A percentile compares a stretch with the other conserved stretches of the same genome.
phyloP scores from a whole-genome alignment of 2,329 filamentous ascomycete species.

The Aspergillus udagawae region DNA sequence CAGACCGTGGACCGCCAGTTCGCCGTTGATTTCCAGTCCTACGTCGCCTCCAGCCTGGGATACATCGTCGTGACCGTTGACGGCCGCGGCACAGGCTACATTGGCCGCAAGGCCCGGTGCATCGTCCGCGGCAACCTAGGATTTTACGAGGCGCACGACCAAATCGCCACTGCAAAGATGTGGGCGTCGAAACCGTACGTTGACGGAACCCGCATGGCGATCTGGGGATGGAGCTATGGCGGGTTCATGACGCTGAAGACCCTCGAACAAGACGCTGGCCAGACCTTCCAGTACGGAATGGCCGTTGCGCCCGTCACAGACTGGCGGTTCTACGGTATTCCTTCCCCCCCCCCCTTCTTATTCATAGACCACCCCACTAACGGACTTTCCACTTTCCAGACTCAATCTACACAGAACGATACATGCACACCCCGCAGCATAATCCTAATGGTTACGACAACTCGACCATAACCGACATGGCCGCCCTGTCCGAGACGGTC shows the following conservation, averaged over 20 bases:
- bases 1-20: constrained; percentile 82
- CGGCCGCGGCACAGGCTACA: constrained; percentile 85
- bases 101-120: constrained; percentile 78
- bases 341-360: background rate
- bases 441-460: constrained; percentile 74
- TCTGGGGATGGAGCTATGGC: constrained; percentile 98
- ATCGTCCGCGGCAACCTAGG: constrained; percentile 80
- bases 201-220: constrained; percentile 75
- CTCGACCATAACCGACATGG: constrained; percentile 69
- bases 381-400: constrained; percentile 17
- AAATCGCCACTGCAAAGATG: constrained; percentile 82
- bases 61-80: constrained; percentile 96
- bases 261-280: constrained; percentile 81
- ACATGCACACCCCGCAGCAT: constrained; percentile 90
- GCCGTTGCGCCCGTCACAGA: constrained; percentile 98
- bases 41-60: constrained; percentile 76
- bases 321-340: constrained; percentile 78
- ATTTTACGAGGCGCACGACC: constrained; percentile 78
- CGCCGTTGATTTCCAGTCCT: constrained; percentile 82
- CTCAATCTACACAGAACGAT: constrained; percentile 53
- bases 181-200: constrained; percentile 81
- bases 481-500: constrained; percentile 69
- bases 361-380: background rate
- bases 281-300: constrained; percentile 95
- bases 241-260: constrained; percentile 95